A percentile compares a stretch with the other conserved stretches of the same genome.
These are phyloP conservation scores for Aspergillus terreus DNA, from an alignment of 2,329 filamentous ascomycete genomes.

Conservation along the genomic window DNA sequence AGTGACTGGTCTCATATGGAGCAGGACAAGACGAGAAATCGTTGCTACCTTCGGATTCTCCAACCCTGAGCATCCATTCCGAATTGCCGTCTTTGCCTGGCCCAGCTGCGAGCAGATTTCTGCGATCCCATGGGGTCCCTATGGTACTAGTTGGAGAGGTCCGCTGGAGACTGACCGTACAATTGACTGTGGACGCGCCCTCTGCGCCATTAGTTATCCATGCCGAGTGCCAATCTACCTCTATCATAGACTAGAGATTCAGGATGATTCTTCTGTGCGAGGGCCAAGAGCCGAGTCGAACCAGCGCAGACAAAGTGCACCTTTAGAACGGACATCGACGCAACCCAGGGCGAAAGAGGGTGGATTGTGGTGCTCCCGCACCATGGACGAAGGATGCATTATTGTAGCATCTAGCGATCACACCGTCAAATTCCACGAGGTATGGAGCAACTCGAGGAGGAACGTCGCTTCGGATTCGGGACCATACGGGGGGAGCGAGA, in stretches of 20 bases:
- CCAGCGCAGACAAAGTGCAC: constrained; percentile 2
- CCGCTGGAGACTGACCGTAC: constrained; percentile 17
- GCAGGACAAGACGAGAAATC: constrained; percentile 77
- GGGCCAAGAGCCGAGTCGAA: constrained; percentile 6
- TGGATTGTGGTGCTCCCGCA: constrained; percentile 54
- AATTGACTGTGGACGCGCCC: constrained; percentile 51
- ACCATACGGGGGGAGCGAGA: constrained; percentile 75
- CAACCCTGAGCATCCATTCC: constrained; percentile 80
- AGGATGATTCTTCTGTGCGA: constrained; percentile 11
- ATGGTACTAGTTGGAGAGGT: constrained; percentile 28
- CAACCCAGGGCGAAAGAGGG: constrained; percentile 46
- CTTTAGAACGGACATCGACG: constrained; percentile 17
- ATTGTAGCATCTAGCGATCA: constrained; percentile 89
- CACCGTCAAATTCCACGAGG: constrained; percentile 91
- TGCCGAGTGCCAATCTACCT: constrained; percentile 49
- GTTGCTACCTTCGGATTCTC: constrained; percentile 91
- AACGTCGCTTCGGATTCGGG: constrained; percentile 53
- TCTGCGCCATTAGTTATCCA: constrained; percentile 86
- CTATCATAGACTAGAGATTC: constrained; percentile 7
- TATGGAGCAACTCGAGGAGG: constrained; percentile 70
- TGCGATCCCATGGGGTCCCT: constrained; percentile 77
- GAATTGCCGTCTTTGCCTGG: constrained; percentile 93
- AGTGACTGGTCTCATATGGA: constrained; percentile 91
- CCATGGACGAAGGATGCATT: constrained; percentile 72
- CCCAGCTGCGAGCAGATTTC: constrained; percentile 83